phyloP scores from a whole-genome alignment of 2,329 filamentous ascomycete genomes.

The Pseudocercospora eumusae region DNA sequence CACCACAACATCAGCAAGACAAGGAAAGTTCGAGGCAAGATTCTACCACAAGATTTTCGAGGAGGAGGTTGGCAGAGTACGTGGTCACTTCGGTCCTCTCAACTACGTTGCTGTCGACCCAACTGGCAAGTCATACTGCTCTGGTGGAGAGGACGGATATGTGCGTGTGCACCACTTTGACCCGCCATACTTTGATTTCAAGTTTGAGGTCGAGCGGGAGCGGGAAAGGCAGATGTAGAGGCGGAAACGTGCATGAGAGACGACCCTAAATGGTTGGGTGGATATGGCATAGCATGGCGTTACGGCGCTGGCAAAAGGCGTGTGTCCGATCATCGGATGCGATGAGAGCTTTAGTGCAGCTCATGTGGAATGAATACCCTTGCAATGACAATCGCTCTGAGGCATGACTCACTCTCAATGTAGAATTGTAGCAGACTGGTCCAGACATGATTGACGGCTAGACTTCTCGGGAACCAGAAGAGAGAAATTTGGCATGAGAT shows the following conservation, averaged over 20 bases:
- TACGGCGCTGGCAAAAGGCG: slow-evolving; percentile 18
- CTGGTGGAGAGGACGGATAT: slow-evolving; percentile 96
- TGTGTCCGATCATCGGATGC: not conserved
- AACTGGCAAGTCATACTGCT: slow-evolving; percentile 87
- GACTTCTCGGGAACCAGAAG: too few species aligned
- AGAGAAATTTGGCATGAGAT: too few species aligned
- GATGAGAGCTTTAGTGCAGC: slow-evolving; percentile 2
- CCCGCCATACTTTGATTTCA: slow-evolving; percentile 97
- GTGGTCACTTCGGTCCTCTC: slow-evolving; percentile 93
- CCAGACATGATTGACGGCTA: too few species aligned
- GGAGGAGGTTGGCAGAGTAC: slow-evolving; percentile 95
- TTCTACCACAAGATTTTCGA: slow-evolving; percentile 99
- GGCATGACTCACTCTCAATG: not conserved
- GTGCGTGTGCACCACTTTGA: slow-evolving; percentile 98
- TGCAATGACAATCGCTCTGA: not conserved
- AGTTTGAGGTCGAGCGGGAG: slow-evolving; percentile 97
- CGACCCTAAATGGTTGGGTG: slow-evolving; percentile 18
- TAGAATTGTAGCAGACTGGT: not conserved
- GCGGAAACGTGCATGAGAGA: slow-evolving; percentile 19
- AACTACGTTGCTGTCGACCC: slow-evolving; percentile 96
- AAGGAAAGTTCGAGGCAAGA: slow-evolving; percentile 98
- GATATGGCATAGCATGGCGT: slow-evolving; percentile 48
- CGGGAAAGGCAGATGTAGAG: slow-evolving; percentile 28
- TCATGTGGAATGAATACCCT: slow-evolving; percentile 7
- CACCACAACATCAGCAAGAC: slow-evolving; percentile 86